Conservation (phyloP, 345 rosid species). For the Mangifera indica region DNA sequence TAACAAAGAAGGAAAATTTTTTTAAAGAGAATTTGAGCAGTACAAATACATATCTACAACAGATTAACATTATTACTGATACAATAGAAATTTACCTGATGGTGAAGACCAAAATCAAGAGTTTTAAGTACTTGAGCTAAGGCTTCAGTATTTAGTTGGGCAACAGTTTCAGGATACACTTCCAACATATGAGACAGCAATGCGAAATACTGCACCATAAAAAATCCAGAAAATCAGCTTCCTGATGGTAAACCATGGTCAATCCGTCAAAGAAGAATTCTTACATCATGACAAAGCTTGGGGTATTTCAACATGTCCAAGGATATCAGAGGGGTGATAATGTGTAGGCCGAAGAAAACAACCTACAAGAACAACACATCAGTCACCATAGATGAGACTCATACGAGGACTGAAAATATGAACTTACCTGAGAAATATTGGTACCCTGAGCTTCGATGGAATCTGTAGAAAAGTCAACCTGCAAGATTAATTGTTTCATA, state of each 20-base stretch:
- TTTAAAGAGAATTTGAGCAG: background rate
- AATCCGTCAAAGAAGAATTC: constrained; percentile 23
- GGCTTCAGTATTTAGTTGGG: constrained; percentile 67
- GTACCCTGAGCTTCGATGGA: constrained; percentile 63
- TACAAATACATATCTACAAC: no score
- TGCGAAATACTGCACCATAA: constrained; percentile 79
- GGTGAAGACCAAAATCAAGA: constrained; percentile 86
- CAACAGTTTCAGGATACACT: constrained; percentile 92
- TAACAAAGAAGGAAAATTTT: background rate
- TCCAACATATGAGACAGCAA: constrained; percentile 87
- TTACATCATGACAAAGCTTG: constrained; percentile 95
- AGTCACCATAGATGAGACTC: constrained; percentile 28
- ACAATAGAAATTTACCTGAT: constrained; percentile 60
- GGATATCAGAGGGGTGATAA: constrained; percentile 82
- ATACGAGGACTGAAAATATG: background rate
- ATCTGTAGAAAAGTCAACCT: constrained; percentile 94
- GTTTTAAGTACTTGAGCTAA: constrained; percentile 79
- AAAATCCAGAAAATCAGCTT: constrained; percentile 26
- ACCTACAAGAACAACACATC: constrained; percentile 61
- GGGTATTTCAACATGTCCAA: constrained; percentile 95
- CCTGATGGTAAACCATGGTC: background rate
- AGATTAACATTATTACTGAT: background rate
- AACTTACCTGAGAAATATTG: constrained; percentile 80
- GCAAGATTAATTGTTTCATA: constrained; percentile 18
- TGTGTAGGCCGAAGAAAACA: constrained; percentile 88